phyloP scores from a whole-genome alignment of 768 basidiomycete species.

The Tulasnella sp. region DNA sequence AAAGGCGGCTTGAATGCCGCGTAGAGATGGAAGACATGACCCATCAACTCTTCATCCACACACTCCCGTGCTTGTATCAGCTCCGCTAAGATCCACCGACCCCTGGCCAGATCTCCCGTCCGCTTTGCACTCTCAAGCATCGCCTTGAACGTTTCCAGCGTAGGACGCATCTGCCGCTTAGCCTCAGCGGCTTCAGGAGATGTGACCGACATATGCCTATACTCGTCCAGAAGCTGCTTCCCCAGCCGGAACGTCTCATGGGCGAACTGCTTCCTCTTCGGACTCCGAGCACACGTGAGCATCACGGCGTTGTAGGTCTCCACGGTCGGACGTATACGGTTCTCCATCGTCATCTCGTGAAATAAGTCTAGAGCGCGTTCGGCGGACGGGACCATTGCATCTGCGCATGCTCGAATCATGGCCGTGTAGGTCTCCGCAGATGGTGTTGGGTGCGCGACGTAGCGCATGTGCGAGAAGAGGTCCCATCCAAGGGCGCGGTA shows the following conservation, averaged over 20 bases:
- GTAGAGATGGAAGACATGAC: slow-evolving; percentile 80
- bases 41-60: slow-evolving; percentile 60
- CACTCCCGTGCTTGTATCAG: slow-evolving; percentile 37
- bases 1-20: slow-evolving; percentile 68
- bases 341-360: slow-evolving; percentile 80
- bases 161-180: slow-evolving; percentile 38
- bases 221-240: slow-evolving; percentile 34
- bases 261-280: slow-evolving; percentile 44
- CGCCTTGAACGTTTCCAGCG: slow-evolving; percentile 60
- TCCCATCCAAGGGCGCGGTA: slow-evolving; percentile 83
- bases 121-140: slow-evolving; percentile 86
- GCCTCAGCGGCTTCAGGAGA: slow-evolving; percentile 25
- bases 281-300: slow-evolving; percentile 54
- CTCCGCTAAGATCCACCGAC: slow-evolving; percentile 86
- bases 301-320: slow-evolving; percentile 76
- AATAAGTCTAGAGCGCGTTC: slow-evolving; percentile 89
- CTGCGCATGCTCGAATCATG: slow-evolving; percentile 83
- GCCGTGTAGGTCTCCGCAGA: slow-evolving; percentile 57
- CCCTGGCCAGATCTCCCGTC: slow-evolving; percentile 67
- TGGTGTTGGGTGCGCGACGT: slow-evolving; percentile 79
- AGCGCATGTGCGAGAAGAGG: slow-evolving; percentile 91
- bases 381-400: slow-evolving; percentile 30
- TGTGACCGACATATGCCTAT: slow-evolving; percentile 45
- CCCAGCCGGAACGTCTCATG: slow-evolving; percentile 76
- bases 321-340: slow-evolving; percentile 46